phyloP scores from a whole-genome alignment of 2,329 filamentous ascomycete genomes.

The Ceratocystis cacaofunesta region DNA sequence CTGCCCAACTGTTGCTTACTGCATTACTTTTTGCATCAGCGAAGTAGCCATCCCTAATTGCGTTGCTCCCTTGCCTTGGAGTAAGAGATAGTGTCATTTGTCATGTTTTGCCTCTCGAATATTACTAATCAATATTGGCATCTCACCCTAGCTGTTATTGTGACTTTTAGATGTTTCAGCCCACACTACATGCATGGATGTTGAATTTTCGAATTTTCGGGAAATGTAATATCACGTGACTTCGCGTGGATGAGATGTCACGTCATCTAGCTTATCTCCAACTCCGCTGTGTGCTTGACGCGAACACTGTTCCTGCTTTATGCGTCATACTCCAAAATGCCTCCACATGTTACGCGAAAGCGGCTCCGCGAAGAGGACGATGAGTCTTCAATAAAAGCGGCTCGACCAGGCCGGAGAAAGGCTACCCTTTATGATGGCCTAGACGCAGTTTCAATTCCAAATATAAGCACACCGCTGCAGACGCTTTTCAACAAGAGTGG shows the following conservation, averaged over 20 bases:
- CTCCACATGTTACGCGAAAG: slow-evolving; percentile 54
- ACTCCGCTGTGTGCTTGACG: background rate
- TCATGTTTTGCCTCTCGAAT: background rate
- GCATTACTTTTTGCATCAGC: background rate
- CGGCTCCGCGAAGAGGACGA: slow-evolving; percentile 32
- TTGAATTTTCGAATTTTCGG: background rate
- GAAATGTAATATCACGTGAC: slow-evolving; percentile 9
- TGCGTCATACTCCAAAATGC: slow-evolving; percentile 34
- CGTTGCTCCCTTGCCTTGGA: background rate
- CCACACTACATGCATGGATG: background rate
- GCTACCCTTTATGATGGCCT: slow-evolving; percentile 47
- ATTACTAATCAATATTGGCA: background rate
- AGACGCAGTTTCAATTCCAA: slow-evolving; percentile 30
- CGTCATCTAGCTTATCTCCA: background rate
- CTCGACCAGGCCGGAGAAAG: slow-evolving; percentile 31
- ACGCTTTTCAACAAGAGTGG: slow-evolving; percentile 23
- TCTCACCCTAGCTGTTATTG: background rate
- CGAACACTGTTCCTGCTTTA: no score
- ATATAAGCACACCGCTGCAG: slow-evolving; percentile 29
- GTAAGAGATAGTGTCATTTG: background rate
- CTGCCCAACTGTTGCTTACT: background rate
- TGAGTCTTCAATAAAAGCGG: background rate
- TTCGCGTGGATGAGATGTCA: slow-evolving; percentile 8
- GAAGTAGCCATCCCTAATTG: background rate
- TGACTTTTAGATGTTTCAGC: background rate